Base-by-base conservation (phyloP, 352 stramenopile genomes). In the Plasmopara halstedii region DNA sequence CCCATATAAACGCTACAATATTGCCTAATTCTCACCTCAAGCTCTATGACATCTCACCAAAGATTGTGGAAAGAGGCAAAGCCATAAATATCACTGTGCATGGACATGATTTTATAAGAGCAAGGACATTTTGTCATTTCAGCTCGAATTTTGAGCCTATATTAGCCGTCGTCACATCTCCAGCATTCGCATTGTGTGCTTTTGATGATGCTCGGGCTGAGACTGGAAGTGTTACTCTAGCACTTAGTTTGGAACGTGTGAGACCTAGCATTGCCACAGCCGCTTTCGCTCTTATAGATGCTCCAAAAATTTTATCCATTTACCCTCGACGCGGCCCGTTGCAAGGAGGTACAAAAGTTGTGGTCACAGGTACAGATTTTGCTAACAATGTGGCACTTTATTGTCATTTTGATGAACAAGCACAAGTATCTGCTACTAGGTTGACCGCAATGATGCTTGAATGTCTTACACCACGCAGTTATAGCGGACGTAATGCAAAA, bases 21-120 rank as follows among this genome's bases (percentile, higher is more conserved):
- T 14, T 40, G 18, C 34, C 34, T 25, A 5, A 15, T 15, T 5
- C 14, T 8, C 10, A 25, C n/a, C 11, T n/a, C 19, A 23, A 58
- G 6, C 40, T 70, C 15, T 18, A 34, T 9, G 48, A 45, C 20
- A 41, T 69, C 6, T 50, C 50, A 15, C 65, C 63, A 29, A 57
- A 42, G 18, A 51, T 57, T 45, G 39, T 70, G 25, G 23, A 35
- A 26, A 18, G 42, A 9, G 23, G 34, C 4, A 7, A 32, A 19
- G 19, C 21, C 4, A 22, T 54, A 1, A 74, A 66, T 15, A 61
- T 77, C 27, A 71, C 67, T 1, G 41, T 72, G 10, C 42, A 26
- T 53, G 51, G 69, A 13, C 51, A 56, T 7, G 27, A 60, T 41
- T 64, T 67, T 21, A 18, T 55, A n/a, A 42, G 29, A 18, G 50